Evolutionary conservation across 305 asterid species (phyloP).

Genomic region (Fraxinus paxiana): DNA sequence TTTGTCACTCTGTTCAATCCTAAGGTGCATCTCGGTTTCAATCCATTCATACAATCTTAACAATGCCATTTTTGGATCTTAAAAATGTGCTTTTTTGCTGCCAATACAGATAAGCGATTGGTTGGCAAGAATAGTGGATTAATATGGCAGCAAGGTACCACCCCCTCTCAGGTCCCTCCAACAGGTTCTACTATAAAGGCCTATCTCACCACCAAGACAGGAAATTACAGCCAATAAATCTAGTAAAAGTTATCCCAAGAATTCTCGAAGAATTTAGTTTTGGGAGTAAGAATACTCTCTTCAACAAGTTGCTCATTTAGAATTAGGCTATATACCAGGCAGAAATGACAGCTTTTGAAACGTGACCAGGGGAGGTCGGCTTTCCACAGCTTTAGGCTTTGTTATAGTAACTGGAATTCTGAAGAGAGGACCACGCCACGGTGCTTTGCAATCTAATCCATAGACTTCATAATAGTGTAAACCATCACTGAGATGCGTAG

Average conservation of each 20-base stretch:
- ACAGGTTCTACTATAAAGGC: not conserved
- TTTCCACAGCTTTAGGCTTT: conserved; percentile 69
- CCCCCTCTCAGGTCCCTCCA: not conserved
- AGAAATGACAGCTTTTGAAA: conserved; percentile 65
- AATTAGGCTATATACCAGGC: conserved; percentile 58
- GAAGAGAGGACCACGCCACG: conserved; percentile 99
- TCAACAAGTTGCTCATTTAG: conserved; percentile 2
- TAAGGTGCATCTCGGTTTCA: not conserved
- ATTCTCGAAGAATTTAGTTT: not conserved
- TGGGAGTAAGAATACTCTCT: not conserved
- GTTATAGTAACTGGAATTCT: conserved; percentile 87
- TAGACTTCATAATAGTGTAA: conserved; percentile 91
- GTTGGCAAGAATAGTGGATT: not conserved
- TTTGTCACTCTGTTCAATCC: not conserved
- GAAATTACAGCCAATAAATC: not conserved
- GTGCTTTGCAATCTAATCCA: conserved; percentile 80
- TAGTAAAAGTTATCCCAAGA: not conserved
- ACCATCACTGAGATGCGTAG: conserved; percentile 71
- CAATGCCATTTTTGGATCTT: not conserved
- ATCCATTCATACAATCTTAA: not conserved
- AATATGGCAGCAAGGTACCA: not conserved
- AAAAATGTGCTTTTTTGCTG: not conserved
- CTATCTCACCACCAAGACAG: not conserved
- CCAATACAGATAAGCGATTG: not conserved
- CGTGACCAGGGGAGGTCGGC: conserved; percentile 61